Base-by-base conservation (phyloP, 2,329 filamentous ascomycete species). In the Stagonosporopsis cucurbitacearum region DNA sequence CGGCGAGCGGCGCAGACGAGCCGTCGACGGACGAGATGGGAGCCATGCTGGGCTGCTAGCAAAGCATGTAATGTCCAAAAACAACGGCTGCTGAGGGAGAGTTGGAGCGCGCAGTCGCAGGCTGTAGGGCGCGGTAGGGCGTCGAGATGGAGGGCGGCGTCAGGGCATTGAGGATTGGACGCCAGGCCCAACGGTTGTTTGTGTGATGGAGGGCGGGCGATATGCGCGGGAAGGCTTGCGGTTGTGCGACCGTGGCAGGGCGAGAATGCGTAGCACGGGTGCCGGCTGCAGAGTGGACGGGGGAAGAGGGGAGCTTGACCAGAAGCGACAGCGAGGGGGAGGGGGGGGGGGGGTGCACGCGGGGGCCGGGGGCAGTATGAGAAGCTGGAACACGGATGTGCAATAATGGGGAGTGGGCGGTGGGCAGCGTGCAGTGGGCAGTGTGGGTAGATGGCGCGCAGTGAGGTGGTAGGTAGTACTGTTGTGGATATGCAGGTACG, bases 1-100 rank as follows among this genome's bases (percentile, higher is more conserved):
- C 86, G 66, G 86, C 86, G 50, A 88, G 81, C 51, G 86, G 85
- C 50, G 79, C 78, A 57, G 80, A 79, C 42, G 79, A 77, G 52
- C 73, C 65, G 56, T 81, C 78, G 50, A 75, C 64, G 52, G 77
- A 68, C 41, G 64, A 53, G 69, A 77, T 76, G 57, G 74, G 73
- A 54, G 74, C 70, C 74, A 76, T 77, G 62, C 52, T 62, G 54
- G 55, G 36, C 54, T 58, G 52, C 46, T 55, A 43, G 17, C 62
- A 66, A 61, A 55, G 59, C 67, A 72, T 72, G 57, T 48, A 59
- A 67, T 64, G 65, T 64, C 61, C 66, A 69, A 72, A 67, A 71
- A 64, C 58, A 25, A 54, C 41, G 39, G 54, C 52, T 55, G 50
- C 47, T 30, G 39, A 64, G 63, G 44, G 67, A 68, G 64, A 47